Conservation (phyloP, 805 yeast genomes). For the Martiniozyma abietophila region DNA sequence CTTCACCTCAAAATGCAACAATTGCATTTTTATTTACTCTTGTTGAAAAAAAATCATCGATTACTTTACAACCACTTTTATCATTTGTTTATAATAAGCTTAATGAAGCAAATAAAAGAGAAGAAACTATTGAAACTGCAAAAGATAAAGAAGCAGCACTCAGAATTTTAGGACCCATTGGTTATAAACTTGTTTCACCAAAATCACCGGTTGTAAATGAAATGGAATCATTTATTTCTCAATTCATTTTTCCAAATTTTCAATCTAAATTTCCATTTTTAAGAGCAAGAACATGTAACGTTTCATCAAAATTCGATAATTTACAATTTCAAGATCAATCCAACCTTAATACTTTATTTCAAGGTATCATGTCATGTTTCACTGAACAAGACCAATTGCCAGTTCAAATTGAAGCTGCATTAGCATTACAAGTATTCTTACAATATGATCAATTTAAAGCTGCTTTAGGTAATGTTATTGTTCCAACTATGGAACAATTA, state of each 20-base stretch:
- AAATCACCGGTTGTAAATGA: slow-evolving; percentile 50
- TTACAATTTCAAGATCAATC: slow-evolving; percentile 38
- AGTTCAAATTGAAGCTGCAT: slow-evolving; percentile 73
- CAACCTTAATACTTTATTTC: slow-evolving; percentile 30
- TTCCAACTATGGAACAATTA: slow-evolving; percentile 75
- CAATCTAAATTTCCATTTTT: slow-evolving; percentile 53
- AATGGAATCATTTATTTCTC: slow-evolving; percentile 59
- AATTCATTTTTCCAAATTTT: slow-evolving; percentile 66
- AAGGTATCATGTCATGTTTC: slow-evolving; percentile 39
- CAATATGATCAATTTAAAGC: slow-evolving; percentile 56
- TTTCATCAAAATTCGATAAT: slow-evolving; percentile 54
- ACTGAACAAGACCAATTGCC: slow-evolving; percentile 49
- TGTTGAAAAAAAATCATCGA: slow-evolving; percentile 56
- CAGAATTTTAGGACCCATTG: slow-evolving; percentile 66
- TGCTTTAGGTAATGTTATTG: slow-evolving; percentile 56
- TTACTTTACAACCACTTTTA: slow-evolving; percentile 51
- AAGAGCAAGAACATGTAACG: slow-evolving; percentile 66
- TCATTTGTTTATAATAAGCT: slow-evolving; percentile 50
- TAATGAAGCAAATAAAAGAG: slow-evolving; percentile 25
- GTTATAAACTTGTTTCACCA: slow-evolving; percentile 45
- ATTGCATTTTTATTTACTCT: slow-evolving; percentile 60
- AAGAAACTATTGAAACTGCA: slow-evolving; percentile 41
- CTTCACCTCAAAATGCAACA: slow-evolving; percentile 74
- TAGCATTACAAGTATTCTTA: slow-evolving; percentile 76
- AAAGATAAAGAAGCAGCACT: slow-evolving; percentile 71